Conservation (phyloP, 768 basidiomycete species). For the Chalciporus piperatus region DNA sequence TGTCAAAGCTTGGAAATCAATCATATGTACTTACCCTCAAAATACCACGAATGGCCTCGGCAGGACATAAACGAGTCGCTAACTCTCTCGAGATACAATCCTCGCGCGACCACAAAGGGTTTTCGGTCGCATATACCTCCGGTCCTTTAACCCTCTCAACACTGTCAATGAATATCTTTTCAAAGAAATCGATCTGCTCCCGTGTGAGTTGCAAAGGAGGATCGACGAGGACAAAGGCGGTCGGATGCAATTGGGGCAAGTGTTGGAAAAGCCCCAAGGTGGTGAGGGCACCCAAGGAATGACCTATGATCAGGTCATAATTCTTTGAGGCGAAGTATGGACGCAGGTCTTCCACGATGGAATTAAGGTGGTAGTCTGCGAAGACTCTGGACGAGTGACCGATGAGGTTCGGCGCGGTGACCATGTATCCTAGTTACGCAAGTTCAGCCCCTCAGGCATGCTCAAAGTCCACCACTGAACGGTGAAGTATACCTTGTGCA, state of each 20-base stretch:
- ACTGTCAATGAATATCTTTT: background rate
- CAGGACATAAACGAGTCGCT: slow-evolving; percentile 10
- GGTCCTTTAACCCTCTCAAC: background rate
- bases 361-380: slow-evolving; percentile 9
- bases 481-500: slow-evolving; percentile 10
- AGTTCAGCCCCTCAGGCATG: background rate
- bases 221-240: slow-evolving; percentile 18
- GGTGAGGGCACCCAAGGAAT: slow-evolving; percentile 13
- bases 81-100: slow-evolving; percentile 8
- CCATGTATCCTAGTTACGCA: slow-evolving; percentile 17
- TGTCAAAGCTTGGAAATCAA: background rate
- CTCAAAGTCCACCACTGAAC: too few species aligned
- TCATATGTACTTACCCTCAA: background rate
- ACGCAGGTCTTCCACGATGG: slow-evolving; percentile 16
- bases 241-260: slow-evolving; percentile 8
- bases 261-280: slow-evolving; percentile 8
- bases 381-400: slow-evolving; percentile 16
- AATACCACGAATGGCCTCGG: slow-evolving; percentile 1
- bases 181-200: background rate
- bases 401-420: slow-evolving; percentile 22
- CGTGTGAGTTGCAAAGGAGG: slow-evolving; percentile 3
- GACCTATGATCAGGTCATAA: slow-evolving; percentile 18
- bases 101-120: slow-evolving; percentile 16
- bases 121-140: background rate
- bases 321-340: slow-evolving; percentile 14